Base-by-base conservation (phyloP, 192 early-diverging fungal species). In the Coemansia sp. region DNA sequence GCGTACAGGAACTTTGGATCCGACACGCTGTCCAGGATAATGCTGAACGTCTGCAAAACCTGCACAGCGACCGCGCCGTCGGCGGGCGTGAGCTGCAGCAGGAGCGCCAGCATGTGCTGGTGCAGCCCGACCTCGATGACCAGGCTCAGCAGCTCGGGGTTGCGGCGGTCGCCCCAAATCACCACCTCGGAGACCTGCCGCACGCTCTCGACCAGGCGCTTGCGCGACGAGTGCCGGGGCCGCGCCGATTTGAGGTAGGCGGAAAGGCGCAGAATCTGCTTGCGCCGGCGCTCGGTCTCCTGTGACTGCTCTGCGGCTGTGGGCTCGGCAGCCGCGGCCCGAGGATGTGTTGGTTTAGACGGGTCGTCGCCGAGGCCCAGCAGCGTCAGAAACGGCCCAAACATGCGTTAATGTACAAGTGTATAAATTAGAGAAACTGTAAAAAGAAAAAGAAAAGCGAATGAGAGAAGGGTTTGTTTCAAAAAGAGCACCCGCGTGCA, bases 11-110 rank as follows among this genome's bases (percentile, higher is more conserved):
- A 77, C 51, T 46, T 51, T 16, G 58, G 30, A 31, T 66, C 69
- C 12, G 62, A 67, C 56, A 81, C 58, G 53, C 73, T 67, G 44
- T 81, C 80, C 42, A 81, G 49, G n/a, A 81, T 72, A 21, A 81
- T 81, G 30, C 73, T 77, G 49, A 81, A 67, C 19, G 80, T 81
- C 64, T 81, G 80, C 47, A 81, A 53, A 4, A 76, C 64, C 54
- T 81, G 80, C 19, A 75, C 65, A 1, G 62, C 52, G 6, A 81
- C 73, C 0, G 67, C 80, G 9, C 54, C 35, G 33, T 63, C 54
- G 8, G 30, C 35, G 23, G 12, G 9, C 22, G 28, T 22, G 52
- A 43, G 46, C 48, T 68, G 45, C n/a, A n/a, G n/a, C n/a, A n/a
- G n/a, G 18, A 81, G 59, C 21, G 69, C 45, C 14, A 71, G 60